Base-by-base conservation (phyloP, 176 grass and related monocot species). In the Eragrostis curvula region DNA sequence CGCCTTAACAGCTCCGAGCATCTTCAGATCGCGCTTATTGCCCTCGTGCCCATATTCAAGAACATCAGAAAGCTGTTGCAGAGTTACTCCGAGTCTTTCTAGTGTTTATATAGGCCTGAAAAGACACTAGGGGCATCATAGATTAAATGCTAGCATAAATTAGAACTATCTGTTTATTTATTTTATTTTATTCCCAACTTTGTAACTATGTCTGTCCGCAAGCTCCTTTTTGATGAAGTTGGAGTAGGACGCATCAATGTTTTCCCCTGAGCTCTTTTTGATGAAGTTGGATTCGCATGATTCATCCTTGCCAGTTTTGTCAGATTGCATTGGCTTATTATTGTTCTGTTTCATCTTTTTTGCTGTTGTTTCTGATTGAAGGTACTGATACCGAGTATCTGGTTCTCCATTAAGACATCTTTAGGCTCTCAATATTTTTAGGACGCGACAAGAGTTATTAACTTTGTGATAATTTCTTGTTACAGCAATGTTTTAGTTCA, bases 1-100 rank as follows among this genome's bases (percentile, higher is more conserved):
- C 89, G 96, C 62, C 66, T 99, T 53, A 99, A 90, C 84, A 99
- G 96, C 84, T 94, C 96, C 0, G 96, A 99, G 49, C 93, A 99
- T 63, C 85, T 99, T 58, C 79, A 93, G 87, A 86, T 99, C 13
- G 91, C 85, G 1, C 78, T 99, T n/a, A 55, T 99, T 65, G 96
- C 85, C 21, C 74, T 99, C 16, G 66, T 99, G 28, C 93, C 96
- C 14, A 86, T 96, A 80, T 82, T 78, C 18, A 83, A 84, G 47
- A 91, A 88, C 75, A 49, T 96, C 24, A 82, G 70, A 45, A 95
- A 85, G 73, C 66, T 90, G 17, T 18, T 99, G 65, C 43, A 78
- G 27, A 83, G 9, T 72, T 83, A 73, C 18, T 90, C 39, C 16
- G 83, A 83, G 50, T 86, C 67, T 63, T 15, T 8, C 36, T 89